These are phyloP conservation scores for Globomyces pollinis-pini DNA, from an alignment of 192 early-diverging fungal species.

Conservation along the genomic window DNA sequence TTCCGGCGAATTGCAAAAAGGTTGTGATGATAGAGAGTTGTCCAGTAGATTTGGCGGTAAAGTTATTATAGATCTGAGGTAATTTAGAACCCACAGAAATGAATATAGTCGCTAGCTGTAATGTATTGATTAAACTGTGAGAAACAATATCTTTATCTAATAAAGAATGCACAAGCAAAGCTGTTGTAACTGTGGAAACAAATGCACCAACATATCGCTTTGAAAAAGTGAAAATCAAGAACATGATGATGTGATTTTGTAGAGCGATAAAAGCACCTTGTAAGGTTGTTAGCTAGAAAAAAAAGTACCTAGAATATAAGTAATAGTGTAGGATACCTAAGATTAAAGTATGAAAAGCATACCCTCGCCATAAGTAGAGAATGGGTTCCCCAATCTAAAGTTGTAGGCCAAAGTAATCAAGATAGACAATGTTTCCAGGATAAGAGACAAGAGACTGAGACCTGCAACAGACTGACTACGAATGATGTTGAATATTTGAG, in stretches of 20 bases:
- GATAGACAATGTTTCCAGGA: conserved; percentile 77
- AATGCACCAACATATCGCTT: conserved; percentile 21
- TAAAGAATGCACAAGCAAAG: conserved; percentile 46
- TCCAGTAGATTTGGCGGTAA: conserved; percentile 75
- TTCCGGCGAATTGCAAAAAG: conserved; percentile 79
- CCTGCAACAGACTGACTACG: conserved; percentile 63
- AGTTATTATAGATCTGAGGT: conserved; percentile 85
- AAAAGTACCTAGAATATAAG: conserved; percentile 6
- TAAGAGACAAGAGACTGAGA: conserved; percentile 68
- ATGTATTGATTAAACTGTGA: conserved; percentile 40
- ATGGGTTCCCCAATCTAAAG: conserved; percentile 70
- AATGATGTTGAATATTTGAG: conserved; percentile 91
- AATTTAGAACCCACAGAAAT: conserved; percentile 72
- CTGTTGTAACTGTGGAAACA: conserved; percentile 20
- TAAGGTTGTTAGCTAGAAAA: neutral
- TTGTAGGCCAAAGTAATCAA: conserved; percentile 82
- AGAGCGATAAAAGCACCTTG: conserved; percentile 69
- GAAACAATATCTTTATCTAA: conserved; percentile 39
- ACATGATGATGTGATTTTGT: conserved; percentile 72
- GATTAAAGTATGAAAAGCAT: no score
- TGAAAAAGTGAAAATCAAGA: conserved; percentile 35
- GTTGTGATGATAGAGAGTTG: conserved; percentile 86
- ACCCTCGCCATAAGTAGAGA: conserved; percentile 63
- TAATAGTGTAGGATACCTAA: neutral
- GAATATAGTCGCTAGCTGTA: conserved; percentile 73